Base-by-base conservation (phyloP, 192 early-diverging fungal species). In the Mortierella hygrophila region DNA sequence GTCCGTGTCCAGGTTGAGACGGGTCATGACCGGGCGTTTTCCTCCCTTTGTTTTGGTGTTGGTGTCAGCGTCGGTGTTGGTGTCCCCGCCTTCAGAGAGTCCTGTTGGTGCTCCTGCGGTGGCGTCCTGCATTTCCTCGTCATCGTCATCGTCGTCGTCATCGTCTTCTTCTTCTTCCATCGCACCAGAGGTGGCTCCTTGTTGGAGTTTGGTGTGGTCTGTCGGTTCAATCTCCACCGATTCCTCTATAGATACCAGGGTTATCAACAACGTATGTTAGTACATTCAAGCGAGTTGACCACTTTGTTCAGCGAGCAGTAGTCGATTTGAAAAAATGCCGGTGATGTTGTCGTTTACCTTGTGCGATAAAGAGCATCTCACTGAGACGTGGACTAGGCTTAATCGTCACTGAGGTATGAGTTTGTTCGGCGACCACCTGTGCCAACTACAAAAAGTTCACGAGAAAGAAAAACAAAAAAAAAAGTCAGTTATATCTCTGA, bases 351-450 rank as follows among this genome's bases (percentile, higher is more conserved):
- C n/a, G 23, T 71, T 71, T 87, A 82, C 87, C 92, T 87, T 93
- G 86, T 15, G 93, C 95, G 37, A 93, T 88, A 54, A 71, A 88
- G 41, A 95, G 89, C 70, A 94, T 88, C 82, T 95, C 94, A 8
- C 91, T 89, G 46, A 95, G 89, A 72, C 85, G 89, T 35, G 92
- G 87, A 49, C 89, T 94, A 76, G 92, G 93, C 77, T 90, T 92
- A 85, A 91, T 90, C 60, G 89, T 92, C 83, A 89, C 91, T 18
- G 88, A 83, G 65, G 92, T 90, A 87, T 91, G 92, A 82, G 97
- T 92, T 83, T 94, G 90, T 42, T 93, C 89, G 15, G 92, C 92
- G 10, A 95, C 90, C 41, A 89, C 87, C 82, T 90, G 91, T 55
- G 92, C 92, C 63, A 95, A 81, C 68, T 87, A 83, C 16, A 88